Percentiles rank a stretch among this genome's conserved stretches.
Evolutionary conservation across 139 green algal genomes (phyloP).

Genomic region (Chloropicon primus): DNA sequence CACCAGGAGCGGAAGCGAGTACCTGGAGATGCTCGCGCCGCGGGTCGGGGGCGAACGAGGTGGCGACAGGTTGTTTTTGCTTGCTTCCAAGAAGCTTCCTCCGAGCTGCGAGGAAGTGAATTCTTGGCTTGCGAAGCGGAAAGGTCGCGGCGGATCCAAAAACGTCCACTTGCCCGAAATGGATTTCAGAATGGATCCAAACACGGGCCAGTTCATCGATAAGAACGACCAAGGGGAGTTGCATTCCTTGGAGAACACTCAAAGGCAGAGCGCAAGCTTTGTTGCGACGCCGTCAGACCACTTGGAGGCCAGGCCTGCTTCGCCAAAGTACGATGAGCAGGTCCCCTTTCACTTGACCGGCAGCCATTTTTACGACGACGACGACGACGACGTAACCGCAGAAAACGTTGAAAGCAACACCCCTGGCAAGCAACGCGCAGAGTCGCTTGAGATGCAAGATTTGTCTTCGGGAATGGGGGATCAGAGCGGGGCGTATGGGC

Average conservation of each 20-base stretch:
- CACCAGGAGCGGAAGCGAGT: background rate
- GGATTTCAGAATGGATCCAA: constrained; percentile 43
- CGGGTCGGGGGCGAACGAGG: background rate
- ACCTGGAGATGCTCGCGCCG: background rate
- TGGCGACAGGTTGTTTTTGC: background rate
- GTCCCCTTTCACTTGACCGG: constrained; percentile 45
- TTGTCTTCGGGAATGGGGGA: too few species aligned
- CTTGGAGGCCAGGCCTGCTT: constrained; percentile 39
- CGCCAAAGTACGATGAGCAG: constrained; percentile 89
- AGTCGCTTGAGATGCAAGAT: too few species aligned
- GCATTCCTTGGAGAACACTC: background rate
- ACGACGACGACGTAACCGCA: background rate
- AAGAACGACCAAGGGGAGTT: background rate
- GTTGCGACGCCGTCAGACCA: constrained; percentile 4
- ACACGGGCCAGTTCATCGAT: constrained; percentile 52
- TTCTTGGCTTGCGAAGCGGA: background rate
- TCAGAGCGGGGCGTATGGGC: too few species aligned
- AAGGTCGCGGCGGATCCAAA: too few species aligned
- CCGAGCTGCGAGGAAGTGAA: background rate
- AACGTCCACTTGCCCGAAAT: background rate
- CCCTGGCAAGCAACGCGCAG: too few species aligned
- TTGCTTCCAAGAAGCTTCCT: background rate
- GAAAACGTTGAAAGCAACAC: background rate
- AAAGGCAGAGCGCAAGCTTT: background rate
- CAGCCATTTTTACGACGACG: background rate